These are phyloP conservation scores for Pugionium dolabratum DNA, from an alignment of 345 rosid species.

Conservation along the genomic window DNA sequence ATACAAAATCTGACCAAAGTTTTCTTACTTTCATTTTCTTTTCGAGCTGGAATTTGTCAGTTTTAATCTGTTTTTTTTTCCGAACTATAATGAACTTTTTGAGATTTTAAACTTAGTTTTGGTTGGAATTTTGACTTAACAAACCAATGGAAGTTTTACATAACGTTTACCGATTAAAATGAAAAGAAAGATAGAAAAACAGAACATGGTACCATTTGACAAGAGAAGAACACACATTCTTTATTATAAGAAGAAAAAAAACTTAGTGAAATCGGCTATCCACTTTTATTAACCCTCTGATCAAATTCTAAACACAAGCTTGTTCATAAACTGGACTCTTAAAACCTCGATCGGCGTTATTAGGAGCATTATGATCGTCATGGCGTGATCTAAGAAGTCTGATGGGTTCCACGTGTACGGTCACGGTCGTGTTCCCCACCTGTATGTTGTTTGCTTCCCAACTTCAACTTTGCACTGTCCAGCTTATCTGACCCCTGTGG, in stretches of 20 bases:
- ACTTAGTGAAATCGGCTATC: slow-evolving; percentile 3
- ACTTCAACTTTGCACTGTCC: slow-evolving; percentile 67
- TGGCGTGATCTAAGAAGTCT: slow-evolving; percentile 18
- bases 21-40: too few relatives aligned
- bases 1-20: not conserved
- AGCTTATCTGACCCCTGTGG: slow-evolving; percentile 66
- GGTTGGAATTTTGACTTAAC: not conserved
- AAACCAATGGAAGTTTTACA: slow-evolving; percentile 11
- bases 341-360: not conserved
- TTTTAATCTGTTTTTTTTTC: too few relatives aligned
- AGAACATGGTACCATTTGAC: slow-evolving; percentile 30
- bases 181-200: not conserved
- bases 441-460: slow-evolving; percentile 55
- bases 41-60: too few relatives aligned
- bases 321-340: slow-evolving; percentile 24
- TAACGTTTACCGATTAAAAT: slow-evolving; percentile 16
- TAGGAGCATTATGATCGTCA: not conserved
- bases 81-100: too few relatives aligned
- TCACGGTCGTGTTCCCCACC: slow-evolving; percentile 41
- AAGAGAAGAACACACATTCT: slow-evolving; percentile 24
- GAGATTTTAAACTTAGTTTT: too few relatives aligned
- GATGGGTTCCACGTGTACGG: slow-evolving; percentile 35
- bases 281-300: slow-evolving; percentile 29
- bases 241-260: not conserved
- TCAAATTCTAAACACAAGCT: slow-evolving; percentile 35